Base-by-base conservation (phyloP, 768 basidiomycete species). In the Psilocybe cyanescens region DNA sequence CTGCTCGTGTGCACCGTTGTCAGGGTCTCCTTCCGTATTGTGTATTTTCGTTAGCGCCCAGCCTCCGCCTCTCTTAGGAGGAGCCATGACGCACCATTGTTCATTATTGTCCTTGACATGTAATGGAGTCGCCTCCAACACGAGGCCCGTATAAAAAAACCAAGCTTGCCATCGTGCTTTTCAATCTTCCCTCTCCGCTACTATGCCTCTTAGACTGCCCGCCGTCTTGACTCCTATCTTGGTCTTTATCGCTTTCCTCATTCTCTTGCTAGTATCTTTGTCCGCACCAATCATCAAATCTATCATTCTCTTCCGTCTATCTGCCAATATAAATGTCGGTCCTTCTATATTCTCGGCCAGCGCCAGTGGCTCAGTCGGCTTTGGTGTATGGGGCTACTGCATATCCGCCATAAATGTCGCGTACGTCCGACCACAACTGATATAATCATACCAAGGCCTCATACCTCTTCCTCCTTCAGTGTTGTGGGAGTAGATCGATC, bases 371-470 rank as follows among this genome's bases (percentile, higher is more conserved):
- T 68, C 68, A 51, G 83, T 81, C 60, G 75, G 74, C 45, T 83
- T 88, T 69, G 87, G 88, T 58, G 81, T 87, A 55, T 90, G 84
- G 79, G 88, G 88, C 33, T 87, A 85, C 67, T 89, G 87, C 71
- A 74, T 81, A 41, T 80, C 81, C 31, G 76, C 75, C 16, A 67
- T 82, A 57, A 71, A 82, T 37, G 71, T 81, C 67, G 74, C 78
- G 83, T 85, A 70, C 63, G 76, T 67, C 12, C 35, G 12, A 41
- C 41, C 28, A 9, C 30, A 9, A 14, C 41, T 41, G 17, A 46
- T 24, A 24, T 24, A 24, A 24, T 35, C 51, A 39, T 31, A 41
- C 51, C 47, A 53, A 50, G 46, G 24, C 24, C 24, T 28, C 19
- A 55, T 24, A 17, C 14, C 8, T 41, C 45, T 19, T 30, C 58